phyloP scores from a whole-genome alignment of 169 alveolate species.

The Babesia gibsoni region DNA sequence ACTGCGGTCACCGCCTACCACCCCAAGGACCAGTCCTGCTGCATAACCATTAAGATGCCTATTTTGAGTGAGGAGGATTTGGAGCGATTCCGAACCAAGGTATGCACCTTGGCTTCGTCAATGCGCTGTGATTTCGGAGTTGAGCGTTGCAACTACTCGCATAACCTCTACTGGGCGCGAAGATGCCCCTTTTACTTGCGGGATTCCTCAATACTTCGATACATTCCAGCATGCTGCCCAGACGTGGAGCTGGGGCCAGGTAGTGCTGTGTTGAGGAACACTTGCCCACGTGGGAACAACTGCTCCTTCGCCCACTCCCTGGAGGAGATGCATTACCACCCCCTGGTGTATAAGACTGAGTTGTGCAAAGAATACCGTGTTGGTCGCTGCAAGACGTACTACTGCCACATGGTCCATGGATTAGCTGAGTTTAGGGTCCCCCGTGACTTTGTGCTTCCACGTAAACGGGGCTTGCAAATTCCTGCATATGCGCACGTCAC shows the following conservation, averaged over 20 bases:
- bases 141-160: slow-evolving; percentile 81
- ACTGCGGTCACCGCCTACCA: too few species aligned
- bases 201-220: slow-evolving; percentile 75
- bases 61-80: slow-evolving; percentile 80
- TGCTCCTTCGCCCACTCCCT: slow-evolving; percentile 81
- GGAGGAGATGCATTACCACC: slow-evolving; percentile 82
- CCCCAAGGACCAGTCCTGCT: background rate
- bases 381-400: slow-evolving; percentile 79
- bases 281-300: slow-evolving; percentile 81
- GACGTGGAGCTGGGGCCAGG: slow-evolving; percentile 62
- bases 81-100: slow-evolving; percentile 80
- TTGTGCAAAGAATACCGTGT: slow-evolving; percentile 71
- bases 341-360: slow-evolving; percentile 77
- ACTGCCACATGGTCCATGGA: slow-evolving; percentile 82
- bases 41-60: slow-evolving; percentile 58
- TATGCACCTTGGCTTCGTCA: slow-evolving; percentile 74
- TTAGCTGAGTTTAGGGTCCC: slow-evolving; percentile 80
- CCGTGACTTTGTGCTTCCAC: slow-evolving; percentile 71
- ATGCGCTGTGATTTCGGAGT: slow-evolving; percentile 80
- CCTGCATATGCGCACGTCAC: slow-evolving; percentile 75
- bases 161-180: slow-evolving; percentile 81
- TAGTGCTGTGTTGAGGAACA: slow-evolving; percentile 57
- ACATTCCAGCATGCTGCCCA: slow-evolving; percentile 82
- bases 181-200: slow-evolving; percentile 81
- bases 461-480: slow-evolving; percentile 68